Base-by-base conservation (phyloP, 2,329 filamentous ascomycete species). In the Ceratocystis albifundus region DNA sequence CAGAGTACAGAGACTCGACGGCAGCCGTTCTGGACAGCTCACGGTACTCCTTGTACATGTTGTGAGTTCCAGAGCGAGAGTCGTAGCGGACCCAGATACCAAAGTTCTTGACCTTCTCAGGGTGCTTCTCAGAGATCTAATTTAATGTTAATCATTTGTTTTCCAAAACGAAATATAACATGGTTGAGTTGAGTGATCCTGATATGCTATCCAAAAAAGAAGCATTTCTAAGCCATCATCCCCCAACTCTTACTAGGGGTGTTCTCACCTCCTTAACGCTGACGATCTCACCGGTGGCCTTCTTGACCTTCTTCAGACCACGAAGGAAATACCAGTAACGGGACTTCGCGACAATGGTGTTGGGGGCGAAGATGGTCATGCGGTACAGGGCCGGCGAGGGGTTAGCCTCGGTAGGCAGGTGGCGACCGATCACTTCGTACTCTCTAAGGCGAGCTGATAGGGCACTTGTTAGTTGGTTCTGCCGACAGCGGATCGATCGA, bases 31-130 rank as follows among this genome's bases (percentile, higher is more conserved):
- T 86, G 78, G 89, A 93, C 86, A 97, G 89, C 86, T 97, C 94
- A 79, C 94, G 90, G 89, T 96, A 97, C 88, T 99, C 94, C 88
- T 97, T 97, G 90, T 99, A 99, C 94, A 99, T 99, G 89, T 99
- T 99, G 91, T 99, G 94, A 76, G 94, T 99, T 75, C 94, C 94
- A 75, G 94, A 97, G 81, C 94, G 93, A 70, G 95, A 99, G 84
- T 99, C 93, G 84, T 99, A 99, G 79, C 95, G 92, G 83, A 99
- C 88, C 95, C 95, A 99, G 87, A 99, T 88, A 80, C 94, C 94
- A 79, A 99, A 97, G 89, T 96, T 99, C 91, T 99, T 99, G 86
- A 99, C 92, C 86, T 96, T 96, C 77, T 92, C 84, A 76, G 94
- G 94, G 80, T 90, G 91, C 88, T 97, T 97, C 91, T 99, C 94